A percentile compares a stretch with the other conserved stretches of the same genome.
Conservation (phyloP, 2,329 filamentous ascomycete species). For the Ophidiomyces ophidiicola region DNA sequence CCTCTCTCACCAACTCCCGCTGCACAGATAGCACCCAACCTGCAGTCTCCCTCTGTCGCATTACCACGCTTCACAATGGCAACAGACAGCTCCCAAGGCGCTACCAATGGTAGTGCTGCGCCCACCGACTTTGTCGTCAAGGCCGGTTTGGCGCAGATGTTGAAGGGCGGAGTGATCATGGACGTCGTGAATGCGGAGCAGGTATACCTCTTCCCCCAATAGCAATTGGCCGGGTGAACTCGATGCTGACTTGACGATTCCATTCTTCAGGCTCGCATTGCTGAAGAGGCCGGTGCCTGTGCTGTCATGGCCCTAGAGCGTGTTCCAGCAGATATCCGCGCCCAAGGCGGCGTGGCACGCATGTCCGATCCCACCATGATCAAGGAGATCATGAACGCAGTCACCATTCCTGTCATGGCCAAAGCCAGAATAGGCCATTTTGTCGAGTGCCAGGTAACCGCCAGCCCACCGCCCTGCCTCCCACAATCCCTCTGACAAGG, state of each 20-base stretch:
- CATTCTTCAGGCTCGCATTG: slow-evolving; percentile 63
- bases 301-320: slow-evolving; percentile 98
- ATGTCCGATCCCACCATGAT: slow-evolving; percentile 96
- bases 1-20: neutral
- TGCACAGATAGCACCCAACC: neutral
- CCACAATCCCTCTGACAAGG: neutral
- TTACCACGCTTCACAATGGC: slow-evolving; percentile 24
- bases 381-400: slow-evolving; percentile 83
- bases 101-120: slow-evolving; percentile 35
- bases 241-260: neutral
- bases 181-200: slow-evolving; percentile 88
- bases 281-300: slow-evolving; percentile 87
- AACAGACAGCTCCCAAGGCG: slow-evolving; percentile 23
- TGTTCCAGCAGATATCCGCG: slow-evolving; percentile 90
- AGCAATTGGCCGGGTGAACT: too few species aligned
- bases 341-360: slow-evolving; percentile 81
- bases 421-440: slow-evolving; percentile 97
- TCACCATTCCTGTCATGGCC: slow-evolving; percentile 98
- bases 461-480: neutral
- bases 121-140: slow-evolving; percentile 70
- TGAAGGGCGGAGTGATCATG: slow-evolving; percentile 99
- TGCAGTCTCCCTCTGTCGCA: too few species aligned
- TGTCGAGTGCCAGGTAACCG: slow-evolving; percentile 71
- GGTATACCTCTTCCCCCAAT: slow-evolving; percentile 31
- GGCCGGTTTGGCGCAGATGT: slow-evolving; percentile 89